A percentile compares a stretch with the other conserved stretches of the same genome.
Conservation (phyloP, 176 grass and related monocot genomes). For the Oryza officinalis region DNA sequence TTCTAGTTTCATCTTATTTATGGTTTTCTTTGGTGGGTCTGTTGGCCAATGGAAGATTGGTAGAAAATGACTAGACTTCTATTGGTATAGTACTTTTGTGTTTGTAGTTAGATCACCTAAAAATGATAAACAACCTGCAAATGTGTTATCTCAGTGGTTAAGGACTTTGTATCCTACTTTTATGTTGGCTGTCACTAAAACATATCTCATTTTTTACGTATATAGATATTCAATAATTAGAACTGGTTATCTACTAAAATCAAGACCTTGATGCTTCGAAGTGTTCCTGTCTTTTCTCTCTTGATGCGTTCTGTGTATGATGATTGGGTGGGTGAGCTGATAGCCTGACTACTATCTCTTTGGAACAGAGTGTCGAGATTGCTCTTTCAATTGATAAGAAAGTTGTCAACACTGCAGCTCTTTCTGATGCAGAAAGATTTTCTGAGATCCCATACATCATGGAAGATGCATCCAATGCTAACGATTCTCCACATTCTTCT, state of each 20-base stretch:
- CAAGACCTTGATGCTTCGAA: neutral
- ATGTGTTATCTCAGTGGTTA: constrained; percentile 22
- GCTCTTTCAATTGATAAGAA: constrained; percentile 71
- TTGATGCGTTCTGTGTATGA: constrained; percentile 18
- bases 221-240: neutral
- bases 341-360: constrained; percentile 39
- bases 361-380: constrained; percentile 53
- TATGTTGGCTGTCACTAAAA: constrained; percentile 5
- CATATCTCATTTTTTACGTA: neutral
- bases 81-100: neutral
- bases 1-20: constrained; percentile 3
- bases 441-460: constrained; percentile 69
- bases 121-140: neutral
- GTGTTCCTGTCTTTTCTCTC: neutral
- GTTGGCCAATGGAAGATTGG: constrained; percentile 2
- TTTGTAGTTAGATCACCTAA: constrained; percentile 4
- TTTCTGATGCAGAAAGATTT: constrained; percentile 75
- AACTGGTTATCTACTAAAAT: constrained; percentile 1
- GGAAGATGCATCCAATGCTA: constrained; percentile 34
- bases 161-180: constrained; percentile 29
- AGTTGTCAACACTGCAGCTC: constrained; percentile 58
- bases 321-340: constrained; percentile 23
- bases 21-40: neutral
- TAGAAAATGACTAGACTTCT: constrained; percentile 21
- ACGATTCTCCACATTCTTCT: constrained; percentile 32